Conservation (phyloP, 129 eudicot genomes). For the Gnaphalium uliginosum region DNA sequence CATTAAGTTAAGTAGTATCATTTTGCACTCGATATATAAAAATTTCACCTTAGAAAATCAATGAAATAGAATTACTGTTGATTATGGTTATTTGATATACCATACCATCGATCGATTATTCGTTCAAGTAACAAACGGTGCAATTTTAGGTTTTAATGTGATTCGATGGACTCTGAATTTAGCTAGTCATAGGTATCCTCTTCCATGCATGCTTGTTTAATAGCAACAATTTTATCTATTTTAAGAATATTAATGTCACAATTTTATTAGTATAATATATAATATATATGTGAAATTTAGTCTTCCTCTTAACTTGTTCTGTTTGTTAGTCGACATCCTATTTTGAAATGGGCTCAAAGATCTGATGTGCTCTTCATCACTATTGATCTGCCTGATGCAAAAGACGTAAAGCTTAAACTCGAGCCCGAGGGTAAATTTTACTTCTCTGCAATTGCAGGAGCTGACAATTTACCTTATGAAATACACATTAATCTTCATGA, state of each 20-base stretch:
- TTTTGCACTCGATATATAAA: not conserved
- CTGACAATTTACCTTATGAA: constrained; percentile 57
- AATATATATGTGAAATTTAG: too few relatives aligned
- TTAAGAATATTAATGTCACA: not conserved
- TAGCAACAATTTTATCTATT: not conserved
- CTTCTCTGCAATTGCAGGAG: constrained; percentile 53
- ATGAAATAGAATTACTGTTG: not conserved
- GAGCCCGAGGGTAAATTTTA: constrained; percentile 73
- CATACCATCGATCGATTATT: too few relatives aligned
- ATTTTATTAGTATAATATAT: too few relatives aligned
- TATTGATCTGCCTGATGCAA: constrained; percentile 67
- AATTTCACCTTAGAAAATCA: not conserved
- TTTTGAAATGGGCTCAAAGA: constrained; percentile 79
- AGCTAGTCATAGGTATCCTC: not conserved
- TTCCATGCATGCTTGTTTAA: constrained; percentile 23
- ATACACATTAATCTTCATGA: constrained; percentile 61
- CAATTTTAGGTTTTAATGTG: not conserved
- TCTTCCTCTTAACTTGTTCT: not conserved
- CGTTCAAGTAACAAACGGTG: too few relatives aligned
- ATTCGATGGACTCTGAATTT: constrained; percentile 7
- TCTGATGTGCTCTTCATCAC: constrained; percentile 64
- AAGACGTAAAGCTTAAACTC: constrained; percentile 64
- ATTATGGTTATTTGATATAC: not conserved
- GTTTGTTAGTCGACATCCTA: constrained; percentile 66
- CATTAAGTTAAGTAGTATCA: not conserved